Base-by-base conservation (phyloP, 192 early-diverging fungal species). In the Mortierella antarctica region DNA sequence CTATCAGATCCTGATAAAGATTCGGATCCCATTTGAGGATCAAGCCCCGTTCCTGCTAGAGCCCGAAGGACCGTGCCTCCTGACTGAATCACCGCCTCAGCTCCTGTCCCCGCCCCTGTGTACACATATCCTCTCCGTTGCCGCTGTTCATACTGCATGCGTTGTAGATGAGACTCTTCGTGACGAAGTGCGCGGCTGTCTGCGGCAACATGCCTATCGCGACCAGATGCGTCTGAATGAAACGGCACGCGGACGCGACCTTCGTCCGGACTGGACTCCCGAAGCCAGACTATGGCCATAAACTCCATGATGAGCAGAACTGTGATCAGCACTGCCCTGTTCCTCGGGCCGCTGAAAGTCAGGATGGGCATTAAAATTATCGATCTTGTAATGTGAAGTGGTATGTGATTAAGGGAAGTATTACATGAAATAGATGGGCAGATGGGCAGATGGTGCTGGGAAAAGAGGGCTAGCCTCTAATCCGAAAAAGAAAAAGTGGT, bases 271-370 rank as follows among this genome's bases (percentile, higher is more conserved):
- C 54, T 13, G 11, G 69, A 61, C 5, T 63, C 64, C 39, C 60
- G 20, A 17, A 72, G 17, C 69, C 70, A 80, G 60, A 80, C 57
- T 17, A 72, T 80, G 1, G 65, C 64, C 65, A 72, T 62, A 42
- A 72, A 52, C 40, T 80, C 77, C 17, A 80, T 6, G 39, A 72
- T 10, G 8, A 80, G 18, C 12, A 80, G 31, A 5, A 21, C 60
- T 15, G 58, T 60, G 4, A 80, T 67, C 1, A 72, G 18, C 1
- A 65, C 53, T 31, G 65, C 65, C 65, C 50, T 71, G 45, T 63
- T 80, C 61, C 77, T 61, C 14, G 62, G 65, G 39, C 40, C 62
- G 20, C 59, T 72, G 53, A 72, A 49, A 21, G 70, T 64, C 42
- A 80, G 39, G 52, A 63, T 23, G 5, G 77, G 77, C 77, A 80